Evolutionary conservation across 2,329 filamentous ascomycete genomes (phyloP).

Genomic region (Incumbomyces lentus): DNA sequence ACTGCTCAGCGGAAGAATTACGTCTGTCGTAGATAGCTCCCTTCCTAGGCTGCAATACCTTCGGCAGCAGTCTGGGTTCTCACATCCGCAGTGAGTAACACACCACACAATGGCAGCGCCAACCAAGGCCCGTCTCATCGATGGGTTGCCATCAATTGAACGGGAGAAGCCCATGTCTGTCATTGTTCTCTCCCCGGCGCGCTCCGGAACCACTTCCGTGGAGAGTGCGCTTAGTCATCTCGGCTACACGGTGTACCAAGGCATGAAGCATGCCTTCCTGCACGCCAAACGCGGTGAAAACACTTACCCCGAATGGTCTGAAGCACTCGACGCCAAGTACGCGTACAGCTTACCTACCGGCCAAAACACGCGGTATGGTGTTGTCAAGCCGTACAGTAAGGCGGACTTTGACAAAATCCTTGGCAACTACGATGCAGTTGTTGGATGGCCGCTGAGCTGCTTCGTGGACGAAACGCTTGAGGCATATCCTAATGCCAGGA

Average conservation of each 20-base stretch:
- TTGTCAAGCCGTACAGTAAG: background rate
- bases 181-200: slow-evolving; percentile 5
- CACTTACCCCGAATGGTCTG: slow-evolving; percentile 4
- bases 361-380: background rate
- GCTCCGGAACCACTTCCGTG: slow-evolving; percentile 8
- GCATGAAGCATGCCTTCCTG: slow-evolving; percentile 1
- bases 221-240: slow-evolving; percentile 1
- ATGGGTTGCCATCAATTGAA: no score
- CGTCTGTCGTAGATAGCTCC: no score
- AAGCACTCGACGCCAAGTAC: slow-evolving; percentile 3
- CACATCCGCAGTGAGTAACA: no score
- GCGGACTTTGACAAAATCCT: slow-evolving; percentile 6
- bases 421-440: slow-evolving; percentile 4
- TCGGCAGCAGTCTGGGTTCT: no score
- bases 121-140: no score
- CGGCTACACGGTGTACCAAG: slow-evolving; percentile 7
- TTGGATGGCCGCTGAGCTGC: slow-evolving; percentile 2
- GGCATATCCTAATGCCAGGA: slow-evolving; percentile 8
- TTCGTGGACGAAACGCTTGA: slow-evolving; percentile 7
- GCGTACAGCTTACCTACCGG: background rate
- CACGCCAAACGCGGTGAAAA: background rate
- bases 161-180: slow-evolving; percentile 8
- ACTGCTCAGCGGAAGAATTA: no score
- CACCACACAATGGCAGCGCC: no score
- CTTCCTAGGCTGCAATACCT: no score